Evolutionary conservation across 805 yeast species (phyloP).

Genomic region (Wickerhamiella cacticola): DNA sequence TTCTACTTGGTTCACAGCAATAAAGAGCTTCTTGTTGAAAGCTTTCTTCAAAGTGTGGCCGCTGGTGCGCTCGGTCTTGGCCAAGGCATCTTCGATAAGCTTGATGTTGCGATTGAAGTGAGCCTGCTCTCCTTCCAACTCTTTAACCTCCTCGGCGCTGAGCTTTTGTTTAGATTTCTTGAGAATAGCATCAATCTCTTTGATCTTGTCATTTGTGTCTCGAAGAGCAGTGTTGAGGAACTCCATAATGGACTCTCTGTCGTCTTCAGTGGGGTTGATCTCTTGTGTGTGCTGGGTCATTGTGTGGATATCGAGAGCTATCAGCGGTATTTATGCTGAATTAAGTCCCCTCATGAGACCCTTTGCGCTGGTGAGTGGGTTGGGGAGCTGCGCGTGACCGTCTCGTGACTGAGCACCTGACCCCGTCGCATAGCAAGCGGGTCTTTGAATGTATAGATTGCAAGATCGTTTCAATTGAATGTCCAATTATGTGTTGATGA

Average conservation of each 20-base stretch:
- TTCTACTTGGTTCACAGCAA: conserved; percentile 17
- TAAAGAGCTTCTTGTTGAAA: conserved; percentile 22
- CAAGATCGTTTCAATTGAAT: background rate
- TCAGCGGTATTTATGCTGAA: too few species aligned
- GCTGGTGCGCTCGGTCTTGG: conserved; percentile 22
- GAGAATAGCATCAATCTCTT: conserved; percentile 18
- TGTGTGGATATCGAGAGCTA: too few species aligned
- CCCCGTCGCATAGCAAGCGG: background rate
- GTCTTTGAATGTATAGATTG: background rate
- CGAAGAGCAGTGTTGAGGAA: conserved; percentile 17
- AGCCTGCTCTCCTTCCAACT: conserved; percentile 19
- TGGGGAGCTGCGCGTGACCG: background rate
- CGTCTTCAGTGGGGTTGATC: conserved; percentile 23
- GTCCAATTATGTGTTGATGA: background rate
- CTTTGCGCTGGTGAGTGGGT: too few species aligned
- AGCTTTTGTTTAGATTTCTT: conserved; percentile 20
- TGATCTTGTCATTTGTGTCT: conserved; percentile 16
- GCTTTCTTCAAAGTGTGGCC: conserved; percentile 25
- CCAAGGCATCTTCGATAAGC: conserved; percentile 20
- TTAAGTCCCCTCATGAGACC: too few species aligned
- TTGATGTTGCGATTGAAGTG: conserved; percentile 18
- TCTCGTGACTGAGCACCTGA: conserved; percentile 3
- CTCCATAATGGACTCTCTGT: conserved; percentile 21
- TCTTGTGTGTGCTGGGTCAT: conserved; percentile 19
- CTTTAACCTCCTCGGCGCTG: conserved; percentile 17